Evolutionary conservation across 441 rosid genomes (phyloP), one percentile per base, ranked within the genome.

Genomic region (Mallotus repandus): DNA sequence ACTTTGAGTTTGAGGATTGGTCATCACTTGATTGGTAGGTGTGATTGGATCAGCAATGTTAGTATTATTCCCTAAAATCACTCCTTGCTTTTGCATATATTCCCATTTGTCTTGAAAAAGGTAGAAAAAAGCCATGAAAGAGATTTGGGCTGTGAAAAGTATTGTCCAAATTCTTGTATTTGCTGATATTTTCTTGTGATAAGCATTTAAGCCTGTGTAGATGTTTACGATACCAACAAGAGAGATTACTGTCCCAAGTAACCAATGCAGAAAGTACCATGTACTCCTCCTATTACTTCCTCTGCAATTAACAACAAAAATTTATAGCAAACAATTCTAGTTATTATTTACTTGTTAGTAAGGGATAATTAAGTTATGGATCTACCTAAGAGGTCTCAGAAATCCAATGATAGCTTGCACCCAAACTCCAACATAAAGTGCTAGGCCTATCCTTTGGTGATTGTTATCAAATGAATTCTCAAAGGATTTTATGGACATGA

Each of bases 21-120:
- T 35, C 38, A 35, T 35, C 38, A 68, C 69, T 50, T 62, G 76
- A 76, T 60, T 71, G 57, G 86, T 32, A 38, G 84, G 67, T n/a
- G 65, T 57, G 58, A 63, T 45, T 48, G 77, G 66, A 59, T 69
- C 76, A 32, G 74, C 41, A 38, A 5, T 38, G 41, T 38, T 38
- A 38, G 5, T 43, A 46, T 43, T 25, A 53, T 68, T 43, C 63
- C 81, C 80, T 72, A 65, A n/a, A 18, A 53, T 75, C 48, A 77
- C 83, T 55, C 85, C 88, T 81, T 92, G 94, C 80, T 81, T 83
- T 56, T 84, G 84, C 69, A 92, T 70, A 53, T 91, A 83, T 15
- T 81, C 92, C 96, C 98, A 91, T 76, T 89, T 95, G 78, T 95
- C 99, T 80, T 89, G 91, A 73, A 86, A 74, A 66, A 95, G 90